These are phyloP conservation scores for Curvularia spicifera DNA, from an alignment of 2,329 filamentous ascomycete species.

Conservation along the genomic window DNA sequence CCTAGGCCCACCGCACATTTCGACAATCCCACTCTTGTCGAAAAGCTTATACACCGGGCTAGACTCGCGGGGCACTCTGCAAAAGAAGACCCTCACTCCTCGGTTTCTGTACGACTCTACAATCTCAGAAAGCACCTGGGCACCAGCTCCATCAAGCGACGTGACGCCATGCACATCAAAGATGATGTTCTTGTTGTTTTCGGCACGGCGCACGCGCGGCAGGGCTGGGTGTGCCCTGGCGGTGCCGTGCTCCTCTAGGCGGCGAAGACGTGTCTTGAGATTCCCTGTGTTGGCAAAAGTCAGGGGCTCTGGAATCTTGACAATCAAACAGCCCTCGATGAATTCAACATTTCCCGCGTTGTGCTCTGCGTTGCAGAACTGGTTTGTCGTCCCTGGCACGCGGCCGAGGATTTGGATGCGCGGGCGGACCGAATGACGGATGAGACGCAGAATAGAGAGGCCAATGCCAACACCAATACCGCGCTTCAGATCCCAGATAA, in stretches of 20 bases:
- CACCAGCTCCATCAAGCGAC: constrained; percentile 88
- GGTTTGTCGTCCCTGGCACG: constrained; percentile 75
- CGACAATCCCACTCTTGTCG: constrained; percentile 81
- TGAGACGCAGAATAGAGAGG: constrained; percentile 85
- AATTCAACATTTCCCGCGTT: constrained; percentile 80
- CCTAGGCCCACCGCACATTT: constrained; percentile 74
- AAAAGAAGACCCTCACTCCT: constrained; percentile 80
- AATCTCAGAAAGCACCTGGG: constrained; percentile 90
- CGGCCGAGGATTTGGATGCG: constrained; percentile 96
- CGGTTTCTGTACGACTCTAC: constrained; percentile 78
- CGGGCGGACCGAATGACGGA: constrained; percentile 87
- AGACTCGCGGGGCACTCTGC: constrained; percentile 58
- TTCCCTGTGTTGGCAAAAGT: constrained; percentile 98
- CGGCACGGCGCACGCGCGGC: constrained; percentile 75
- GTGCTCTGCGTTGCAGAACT: constrained; percentile 83
- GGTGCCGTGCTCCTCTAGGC: constrained; percentile 91
- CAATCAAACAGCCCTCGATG: constrained; percentile 88
- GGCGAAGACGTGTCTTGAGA: constrained; percentile 79
- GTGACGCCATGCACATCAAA: constrained; percentile 99
- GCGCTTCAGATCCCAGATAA: constrained; percentile 92
- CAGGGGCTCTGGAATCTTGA: constrained; percentile 95
- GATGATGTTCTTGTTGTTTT: constrained; percentile 88
- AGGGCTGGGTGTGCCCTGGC: constrained; percentile 83
- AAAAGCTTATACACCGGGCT: constrained; percentile 74
- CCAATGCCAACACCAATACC: constrained; percentile 95